phyloP scores from a whole-genome alignment of 257 asterid genomes.

The Fraxinus americana region DNA sequence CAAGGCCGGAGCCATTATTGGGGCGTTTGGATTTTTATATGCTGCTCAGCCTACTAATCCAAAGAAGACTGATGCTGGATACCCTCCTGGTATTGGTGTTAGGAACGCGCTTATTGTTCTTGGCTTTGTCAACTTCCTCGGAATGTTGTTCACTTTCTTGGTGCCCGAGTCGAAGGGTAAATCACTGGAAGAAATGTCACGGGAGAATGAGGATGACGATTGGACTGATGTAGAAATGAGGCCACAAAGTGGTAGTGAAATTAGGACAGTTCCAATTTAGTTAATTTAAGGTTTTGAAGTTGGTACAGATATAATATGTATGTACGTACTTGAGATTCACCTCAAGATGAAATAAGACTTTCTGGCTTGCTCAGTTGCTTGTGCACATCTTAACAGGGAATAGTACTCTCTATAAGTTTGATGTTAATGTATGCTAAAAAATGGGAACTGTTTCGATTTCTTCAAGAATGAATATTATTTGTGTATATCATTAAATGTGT shows the following conservation, averaged over 20 bases:
- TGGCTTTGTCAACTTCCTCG: constrained; percentile 38
- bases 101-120: constrained; percentile 42
- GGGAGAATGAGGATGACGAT: constrained; percentile 32
- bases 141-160: constrained; percentile 41
- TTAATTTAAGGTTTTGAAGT: background rate
- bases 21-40: constrained; percentile 50
- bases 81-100: constrained; percentile 41
- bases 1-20: constrained; percentile 51
- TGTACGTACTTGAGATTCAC: background rate
- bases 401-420: no score
- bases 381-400: background rate
- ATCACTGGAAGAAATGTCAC: constrained; percentile 49
- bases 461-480: no score
- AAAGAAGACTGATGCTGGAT: constrained; percentile 32
- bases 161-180: constrained; percentile 53
- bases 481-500: no score
- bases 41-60: constrained; percentile 36
- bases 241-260: background rate
- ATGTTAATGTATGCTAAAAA: no score
- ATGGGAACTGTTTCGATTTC: no score
- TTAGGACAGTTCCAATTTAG: background rate
- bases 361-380: background rate
- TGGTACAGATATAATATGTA: background rate
- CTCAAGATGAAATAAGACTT: background rate
- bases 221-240: background rate